Conservation (phyloP, 1,284 basidiomycete genomes). For the Gastroboletus turbinatus region DNA sequence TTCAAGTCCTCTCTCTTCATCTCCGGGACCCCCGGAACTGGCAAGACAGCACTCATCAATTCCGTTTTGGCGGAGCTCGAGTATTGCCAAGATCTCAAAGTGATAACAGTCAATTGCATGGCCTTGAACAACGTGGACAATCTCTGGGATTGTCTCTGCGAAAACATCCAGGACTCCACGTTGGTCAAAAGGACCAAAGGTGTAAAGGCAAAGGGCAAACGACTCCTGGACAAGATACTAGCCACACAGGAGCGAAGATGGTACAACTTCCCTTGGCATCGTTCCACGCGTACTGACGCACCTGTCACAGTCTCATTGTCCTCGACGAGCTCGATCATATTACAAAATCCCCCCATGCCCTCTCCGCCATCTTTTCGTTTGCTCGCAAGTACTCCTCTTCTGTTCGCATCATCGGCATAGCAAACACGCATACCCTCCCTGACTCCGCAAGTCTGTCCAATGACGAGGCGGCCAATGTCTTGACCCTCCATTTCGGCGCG, state of each 20-base stretch:
- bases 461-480: constrained; percentile 39
- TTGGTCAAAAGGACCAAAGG: constrained; percentile 40
- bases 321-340: constrained; percentile 82
- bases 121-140: constrained; percentile 60
- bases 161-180: constrained; percentile 47
- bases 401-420: constrained; percentile 70
- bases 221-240: constrained; percentile 44
- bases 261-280: constrained; percentile 38
- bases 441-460: constrained; percentile 33
- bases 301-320: constrained; percentile 56
- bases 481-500: constrained; percentile 73
- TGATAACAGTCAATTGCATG: constrained; percentile 76
- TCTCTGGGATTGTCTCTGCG: constrained; percentile 68
- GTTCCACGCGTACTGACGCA: not conserved
- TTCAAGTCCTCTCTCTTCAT: constrained; percentile 58
- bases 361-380: constrained; percentile 63
- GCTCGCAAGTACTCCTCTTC: constrained; percentile 47
- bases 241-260: constrained; percentile 48
- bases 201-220: constrained; percentile 39
- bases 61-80: constrained; percentile 49
- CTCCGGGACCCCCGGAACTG: constrained; percentile 78
- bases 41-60: constrained; percentile 80
- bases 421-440: constrained; percentile 80
- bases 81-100: constrained; percentile 38
- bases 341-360: constrained; percentile 52